These are phyloP conservation scores for Taiwanofungus camphoratus DNA, from an alignment of 1,284 basidiomycete species.

Conservation along the genomic window DNA sequence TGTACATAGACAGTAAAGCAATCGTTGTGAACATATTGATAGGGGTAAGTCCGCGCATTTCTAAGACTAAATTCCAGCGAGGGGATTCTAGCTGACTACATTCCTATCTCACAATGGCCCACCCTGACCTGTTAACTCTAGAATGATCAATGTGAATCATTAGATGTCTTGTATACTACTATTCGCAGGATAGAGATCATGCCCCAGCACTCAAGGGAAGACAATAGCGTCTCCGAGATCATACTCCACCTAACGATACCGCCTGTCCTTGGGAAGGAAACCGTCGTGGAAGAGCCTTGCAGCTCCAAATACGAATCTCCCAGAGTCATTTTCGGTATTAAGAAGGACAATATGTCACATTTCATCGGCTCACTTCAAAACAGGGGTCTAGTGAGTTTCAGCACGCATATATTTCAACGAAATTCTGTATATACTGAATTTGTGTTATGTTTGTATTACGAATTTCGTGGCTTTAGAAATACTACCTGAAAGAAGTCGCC, in stretches of 20 bases:
- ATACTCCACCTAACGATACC: background rate
- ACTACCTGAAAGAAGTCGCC: conserved; percentile 1
- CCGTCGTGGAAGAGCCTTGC: background rate
- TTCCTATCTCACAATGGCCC: background rate
- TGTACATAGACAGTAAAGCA: conserved; percentile 47
- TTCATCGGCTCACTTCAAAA: conserved; percentile 36
- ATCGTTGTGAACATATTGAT: conserved; percentile 47
- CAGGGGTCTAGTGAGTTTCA: conserved; percentile 36
- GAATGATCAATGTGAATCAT: conserved; percentile 37
- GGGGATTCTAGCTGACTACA: conserved; percentile 10
- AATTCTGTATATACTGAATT: background rate
- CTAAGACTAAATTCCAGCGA: background rate
- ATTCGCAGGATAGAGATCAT: conserved; percentile 34
- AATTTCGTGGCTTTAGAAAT: too few species aligned
- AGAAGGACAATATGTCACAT: conserved; percentile 26
- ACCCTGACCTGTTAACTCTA: conserved; percentile 13
- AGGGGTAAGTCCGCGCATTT: conserved; percentile 28
- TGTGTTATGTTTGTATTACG: background rate
- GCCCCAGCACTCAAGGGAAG: conserved; percentile 17
- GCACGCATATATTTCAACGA: background rate
- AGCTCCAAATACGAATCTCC: conserved; percentile 17
- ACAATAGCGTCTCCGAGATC: background rate
- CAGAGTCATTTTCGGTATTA: conserved; percentile 33
- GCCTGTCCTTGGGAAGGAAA: conserved; percentile 1
- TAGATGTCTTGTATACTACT: conserved; percentile 38